Percentiles rank a stretch among this genome's conserved stretches.
Evolutionary conservation across 2,329 filamentous ascomycete species (phyloP).

Genomic region (Helicocarpus griseus): DNA sequence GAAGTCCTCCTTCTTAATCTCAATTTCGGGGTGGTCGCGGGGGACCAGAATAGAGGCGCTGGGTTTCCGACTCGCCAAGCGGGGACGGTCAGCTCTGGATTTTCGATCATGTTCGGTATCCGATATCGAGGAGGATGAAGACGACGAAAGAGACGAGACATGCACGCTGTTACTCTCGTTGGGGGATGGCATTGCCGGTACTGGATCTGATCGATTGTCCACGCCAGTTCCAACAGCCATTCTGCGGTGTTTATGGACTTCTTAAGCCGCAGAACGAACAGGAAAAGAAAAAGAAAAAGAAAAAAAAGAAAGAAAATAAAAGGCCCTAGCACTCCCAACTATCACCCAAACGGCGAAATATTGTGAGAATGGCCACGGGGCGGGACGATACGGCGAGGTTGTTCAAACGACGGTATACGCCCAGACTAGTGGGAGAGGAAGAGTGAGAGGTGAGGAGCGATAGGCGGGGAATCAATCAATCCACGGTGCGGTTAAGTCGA

Average conservation of each 20-base stretch:
- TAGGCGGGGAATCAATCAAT: not conserved
- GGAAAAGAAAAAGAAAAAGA: not conserved
- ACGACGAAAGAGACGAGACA: constrained; percentile 34
- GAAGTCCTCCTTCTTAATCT: constrained; percentile 63
- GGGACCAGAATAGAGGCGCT: constrained; percentile 77
- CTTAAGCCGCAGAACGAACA: not conserved
- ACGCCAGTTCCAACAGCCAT: constrained; percentile 28
- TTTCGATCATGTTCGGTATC: constrained; percentile 37
- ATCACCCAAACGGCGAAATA: not conserved
- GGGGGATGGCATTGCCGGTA: constrained; percentile 31
- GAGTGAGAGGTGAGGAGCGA: not conserved
- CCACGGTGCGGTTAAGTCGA: not conserved
- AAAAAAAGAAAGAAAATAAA: not conserved
- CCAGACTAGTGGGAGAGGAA: not conserved
- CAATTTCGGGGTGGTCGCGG: constrained; percentile 63
- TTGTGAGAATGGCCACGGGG: not conserved
- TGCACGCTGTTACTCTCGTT: constrained; percentile 26
- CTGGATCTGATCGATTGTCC: constrained; percentile 28
- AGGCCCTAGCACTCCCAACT: not conserved
- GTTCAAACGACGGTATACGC: not conserved
- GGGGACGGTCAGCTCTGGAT: constrained; percentile 49
- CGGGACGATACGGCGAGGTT: not conserved
- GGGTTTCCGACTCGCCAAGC: constrained; percentile 62
- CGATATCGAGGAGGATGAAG: constrained; percentile 39
- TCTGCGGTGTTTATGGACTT: constrained; percentile 9